A percentile compares a stretch with the other conserved stretches of the same genome.
Conservation (phyloP, 148 eudicot genomes). For the Pouteria glomerata region DNA sequence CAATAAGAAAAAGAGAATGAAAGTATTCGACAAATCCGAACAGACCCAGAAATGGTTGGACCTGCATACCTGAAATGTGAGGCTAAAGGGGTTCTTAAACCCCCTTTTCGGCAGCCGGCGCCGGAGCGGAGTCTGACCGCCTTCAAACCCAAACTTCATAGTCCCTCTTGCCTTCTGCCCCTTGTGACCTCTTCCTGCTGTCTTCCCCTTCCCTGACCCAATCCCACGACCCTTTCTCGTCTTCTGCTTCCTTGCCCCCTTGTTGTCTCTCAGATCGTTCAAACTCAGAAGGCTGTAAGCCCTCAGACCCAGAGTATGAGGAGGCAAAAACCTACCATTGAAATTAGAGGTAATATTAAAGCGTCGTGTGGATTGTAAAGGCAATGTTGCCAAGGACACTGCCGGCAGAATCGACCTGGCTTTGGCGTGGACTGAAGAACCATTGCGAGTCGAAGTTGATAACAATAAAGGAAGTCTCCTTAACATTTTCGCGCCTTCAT, state of each 20-base stretch:
- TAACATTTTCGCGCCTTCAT: background rate
- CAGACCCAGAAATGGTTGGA: background rate
- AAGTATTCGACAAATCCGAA: background rate
- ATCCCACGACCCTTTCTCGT: conserved; percentile 92
- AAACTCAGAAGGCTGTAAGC: conserved; percentile 48
- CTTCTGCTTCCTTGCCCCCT: conserved; percentile 81
- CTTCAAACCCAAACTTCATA: conserved; percentile 82
- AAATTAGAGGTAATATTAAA: background rate
- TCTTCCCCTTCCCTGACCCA: conserved; percentile 94
- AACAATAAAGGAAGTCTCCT: conserved; percentile 3
- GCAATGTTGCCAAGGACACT: background rate
- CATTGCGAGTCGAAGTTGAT: background rate
- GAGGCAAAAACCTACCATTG: background rate
- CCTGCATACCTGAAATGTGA: conserved; percentile 63
- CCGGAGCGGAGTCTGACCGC: conserved; percentile 88
- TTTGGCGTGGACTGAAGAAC: conserved; percentile 12
- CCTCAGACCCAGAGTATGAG: conserved; percentile 7
- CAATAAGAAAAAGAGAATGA: too few species aligned
- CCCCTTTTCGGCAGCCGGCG: conserved; percentile 81
- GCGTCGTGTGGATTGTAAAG: background rate
- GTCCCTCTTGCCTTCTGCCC: conserved; percentile 98
- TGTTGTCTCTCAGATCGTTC: conserved; percentile 82
- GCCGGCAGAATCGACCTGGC: background rate
- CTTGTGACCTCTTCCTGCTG: conserved; percentile 94
- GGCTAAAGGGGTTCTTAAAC: conserved; percentile 78